Percentiles rank a stretch among this genome's conserved stretches.
phyloP scores from a whole-genome alignment of 2,329 filamentous ascomycete genomes.

The Cordyceps sp. region DNA sequence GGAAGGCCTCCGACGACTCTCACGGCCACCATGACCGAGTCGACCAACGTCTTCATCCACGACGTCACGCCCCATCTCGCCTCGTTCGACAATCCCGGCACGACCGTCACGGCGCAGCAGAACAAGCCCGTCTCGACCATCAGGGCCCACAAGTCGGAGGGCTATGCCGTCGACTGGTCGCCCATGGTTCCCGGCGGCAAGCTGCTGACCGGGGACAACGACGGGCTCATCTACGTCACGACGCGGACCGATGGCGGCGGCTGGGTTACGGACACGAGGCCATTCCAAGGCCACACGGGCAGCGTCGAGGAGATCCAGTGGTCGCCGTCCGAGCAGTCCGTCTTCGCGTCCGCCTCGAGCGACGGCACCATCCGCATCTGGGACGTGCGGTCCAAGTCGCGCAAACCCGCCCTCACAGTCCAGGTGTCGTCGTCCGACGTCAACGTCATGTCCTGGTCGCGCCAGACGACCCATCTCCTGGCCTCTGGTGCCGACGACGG shows the following conservation, averaged over 20 bases:
- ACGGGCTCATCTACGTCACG: constrained; percentile 78
- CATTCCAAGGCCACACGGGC: constrained; percentile 69
- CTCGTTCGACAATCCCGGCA: constrained; percentile 81
- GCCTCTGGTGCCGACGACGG: constrained; percentile 89
- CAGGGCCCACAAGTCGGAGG: constrained; percentile 80
- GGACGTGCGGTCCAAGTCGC: constrained; percentile 84
- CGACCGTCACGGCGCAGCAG: constrained; percentile 60
- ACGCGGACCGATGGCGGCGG: constrained; percentile 75
- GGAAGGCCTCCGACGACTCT: constrained; percentile 63
- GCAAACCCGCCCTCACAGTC: constrained; percentile 74
- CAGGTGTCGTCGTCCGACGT: constrained; percentile 74
- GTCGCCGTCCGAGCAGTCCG: constrained; percentile 83
- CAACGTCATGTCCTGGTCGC: constrained; percentile 94
- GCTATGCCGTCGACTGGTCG: constrained; percentile 96
- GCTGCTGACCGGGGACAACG: constrained; percentile 79
- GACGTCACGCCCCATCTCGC: constrained; percentile 80
- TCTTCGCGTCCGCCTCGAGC: constrained; percentile 85
- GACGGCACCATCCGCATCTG: constrained; percentile 93
- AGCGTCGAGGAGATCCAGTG: constrained; percentile 94
- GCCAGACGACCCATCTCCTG: constrained; percentile 72
- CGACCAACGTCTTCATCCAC: constrained; percentile 76
- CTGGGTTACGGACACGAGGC: constrained; percentile 71
- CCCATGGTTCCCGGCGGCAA: constrained; percentile 60
- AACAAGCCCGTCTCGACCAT: constrained; percentile 82
- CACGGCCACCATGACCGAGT: constrained; percentile 86